Percentiles rank a stretch among this genome's conserved stretches.
Evolutionary conservation across 768 basidiomycete species (phyloP).

Genomic region (Pleurotus sapidus): DNA sequence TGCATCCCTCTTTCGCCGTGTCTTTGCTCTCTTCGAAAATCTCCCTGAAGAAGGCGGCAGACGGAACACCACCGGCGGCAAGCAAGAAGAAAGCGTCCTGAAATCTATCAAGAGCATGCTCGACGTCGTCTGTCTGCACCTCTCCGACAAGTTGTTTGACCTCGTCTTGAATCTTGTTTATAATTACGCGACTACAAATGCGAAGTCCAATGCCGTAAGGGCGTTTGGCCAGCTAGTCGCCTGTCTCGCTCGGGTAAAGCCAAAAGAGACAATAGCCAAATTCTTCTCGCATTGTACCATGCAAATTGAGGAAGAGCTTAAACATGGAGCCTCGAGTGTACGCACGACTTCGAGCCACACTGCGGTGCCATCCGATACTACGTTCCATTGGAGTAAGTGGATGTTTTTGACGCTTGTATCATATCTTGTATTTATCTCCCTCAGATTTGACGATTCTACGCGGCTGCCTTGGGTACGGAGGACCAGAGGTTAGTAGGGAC

Average conservation of each 20-base stretch:
- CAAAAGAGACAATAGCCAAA: conserved; percentile 71
- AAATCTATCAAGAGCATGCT: conserved; percentile 78
- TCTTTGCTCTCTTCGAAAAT: conserved; percentile 85
- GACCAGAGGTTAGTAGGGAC: conserved; percentile 47
- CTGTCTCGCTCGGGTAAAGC: conserved; percentile 76
- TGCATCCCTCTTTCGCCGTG: conserved; percentile 69
- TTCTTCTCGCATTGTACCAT: conserved; percentile 76
- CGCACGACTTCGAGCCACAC: conserved; percentile 75
- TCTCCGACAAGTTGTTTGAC: conserved; percentile 78
- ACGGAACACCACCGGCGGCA: conserved; percentile 82
- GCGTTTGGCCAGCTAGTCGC: conserved; percentile 88
- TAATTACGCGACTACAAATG: conserved; percentile 87
- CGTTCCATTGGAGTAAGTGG: conserved; percentile 86
- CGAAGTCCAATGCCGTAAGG: conserved; percentile 86
- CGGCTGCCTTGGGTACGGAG: conserved; percentile 78
- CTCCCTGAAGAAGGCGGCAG: conserved; percentile 93
- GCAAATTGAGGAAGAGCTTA: conserved; percentile 83
- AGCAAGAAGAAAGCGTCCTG: conserved; percentile 72
- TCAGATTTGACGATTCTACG: conserved; percentile 62
- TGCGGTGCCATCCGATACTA: conserved; percentile 80
- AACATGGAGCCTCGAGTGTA: conserved; percentile 84
- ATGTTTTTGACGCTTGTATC: background rate
- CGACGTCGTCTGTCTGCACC: conserved; percentile 79
- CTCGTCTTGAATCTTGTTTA: conserved; percentile 81
- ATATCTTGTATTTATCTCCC: conserved; percentile 24